Base-by-base conservation (phyloP, 495 filamentous ascomycete genomes). In the Aspergillus mulundensis region DNA sequence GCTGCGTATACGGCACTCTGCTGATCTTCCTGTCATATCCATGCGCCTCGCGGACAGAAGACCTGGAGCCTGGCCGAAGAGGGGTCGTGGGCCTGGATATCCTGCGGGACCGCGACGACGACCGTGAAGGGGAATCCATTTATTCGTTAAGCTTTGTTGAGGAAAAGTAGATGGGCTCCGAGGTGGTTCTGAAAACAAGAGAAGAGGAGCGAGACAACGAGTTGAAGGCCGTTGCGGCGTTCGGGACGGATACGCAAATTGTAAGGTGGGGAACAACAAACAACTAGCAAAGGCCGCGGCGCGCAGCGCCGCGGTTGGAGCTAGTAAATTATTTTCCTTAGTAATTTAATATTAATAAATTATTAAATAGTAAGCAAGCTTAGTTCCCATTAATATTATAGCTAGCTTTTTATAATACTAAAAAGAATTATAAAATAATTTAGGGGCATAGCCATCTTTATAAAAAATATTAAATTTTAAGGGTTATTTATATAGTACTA, bases 61-160 rank as follows among this genome's bases (percentile, higher is more conserved):
- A 90, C 24, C 94, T 87, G 11, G 94, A 97, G 34, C 89, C 87
- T 21, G 92, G 90, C 44, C 94, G 91, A 28, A 98, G 83, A 20
- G 94, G 94, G 8, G 94, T 97, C 7, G 91, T 95, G 15, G 95
- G 93, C 47, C 93, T 87, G 38, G 91, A 94, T 19, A 81, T 68
- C 5, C 71, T 71, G 14, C 69, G 65, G 14, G 72, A 74, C 28
- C 75, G 73, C 45, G 73, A 76, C 30, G 73, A 63, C 7, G 73
- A 74, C 60, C 70, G 69, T 36, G 68, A 56, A 56, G 58, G 57
- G 43, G 53, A 49, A 38, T 76, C 74, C 75, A 78, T 78, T 44
- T 7, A 11, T 23, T 46, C 21, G 40, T 2, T 19, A 5, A 28
- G 7, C 23, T 21, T 21, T 24, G 7, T 12, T 42, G 50, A n/a